Evolutionary conservation across 1,284 basidiomycete species (phyloP), one percentile per base, ranked within the genome.

Genomic region (Cryptococcus sp.): DNA sequence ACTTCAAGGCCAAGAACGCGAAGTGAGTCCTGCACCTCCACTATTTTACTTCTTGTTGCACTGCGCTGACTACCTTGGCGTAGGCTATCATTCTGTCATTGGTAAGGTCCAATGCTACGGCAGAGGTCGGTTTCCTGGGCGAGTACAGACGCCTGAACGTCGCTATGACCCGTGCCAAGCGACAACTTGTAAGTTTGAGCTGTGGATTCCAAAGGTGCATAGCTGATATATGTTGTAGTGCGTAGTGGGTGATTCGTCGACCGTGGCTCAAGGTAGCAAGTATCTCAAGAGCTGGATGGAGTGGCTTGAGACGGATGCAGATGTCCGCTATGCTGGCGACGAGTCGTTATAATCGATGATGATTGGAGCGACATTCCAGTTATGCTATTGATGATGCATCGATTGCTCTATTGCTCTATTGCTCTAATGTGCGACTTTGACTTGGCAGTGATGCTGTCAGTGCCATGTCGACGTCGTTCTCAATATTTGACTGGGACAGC

Each of bases 91-190:
- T 96, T 23, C 88, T 97, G 55, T 90, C 86, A 63, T 83, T 97
- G 5, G 93, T 95, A 1, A 82, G 93, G 46, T 93, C 90, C 66
- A 97, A 96, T 69, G 64, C 71, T 11, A 71, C 91, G 84, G 83
- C 91, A 46, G 90, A 94, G 67, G 91, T 97, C 1, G 93, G 94
- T 0, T 96, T 97, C 78, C 76, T 97, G 66, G 90, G 88, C 70
- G 94, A 97, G 71, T 90, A 91, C 67, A 82, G 93, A 42, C 82
- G 94, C 45, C 79, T 97, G 69, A 97, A 97, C 73, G 91, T 95
- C 48, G 92, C 92, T 0, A 97, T 97, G 94, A 97, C 94, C 2
- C 82, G 93, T 50, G 90, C 93, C 3, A 87, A 88, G 67, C 82
- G 93, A n/a, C 91, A 94, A 73, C 81, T 97, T 56, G 91, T 93